Conservation (phyloP, 2,329 filamentous ascomycete genomes). For the Graphium sp. region DNA sequence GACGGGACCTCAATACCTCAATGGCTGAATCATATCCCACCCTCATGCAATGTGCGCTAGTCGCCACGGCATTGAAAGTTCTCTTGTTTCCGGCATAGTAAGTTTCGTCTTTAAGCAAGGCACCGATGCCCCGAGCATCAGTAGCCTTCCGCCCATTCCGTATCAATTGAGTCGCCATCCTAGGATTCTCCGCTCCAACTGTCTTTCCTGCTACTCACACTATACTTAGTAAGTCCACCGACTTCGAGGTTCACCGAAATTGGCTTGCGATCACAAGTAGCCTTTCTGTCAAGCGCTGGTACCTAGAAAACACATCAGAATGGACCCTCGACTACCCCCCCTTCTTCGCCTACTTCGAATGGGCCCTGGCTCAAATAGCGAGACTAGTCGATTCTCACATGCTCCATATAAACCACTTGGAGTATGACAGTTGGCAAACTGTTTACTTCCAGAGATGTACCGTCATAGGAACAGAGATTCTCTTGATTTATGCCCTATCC, state of each 20-base stretch:
- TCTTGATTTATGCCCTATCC: slow-evolving; percentile 70
- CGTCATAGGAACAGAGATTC: slow-evolving; percentile 70
- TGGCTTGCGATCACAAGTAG: slow-evolving; percentile 95
- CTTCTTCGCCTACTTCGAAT: slow-evolving; percentile 97
- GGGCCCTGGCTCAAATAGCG: slow-evolving; percentile 70
- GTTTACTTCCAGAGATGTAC: slow-evolving; percentile 85
- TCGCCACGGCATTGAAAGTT: slow-evolving; percentile 78
- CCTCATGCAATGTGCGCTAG: slow-evolving; percentile 72
- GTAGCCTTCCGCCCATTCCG: too few relatives aligned
- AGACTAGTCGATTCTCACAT: slow-evolving; percentile 64
- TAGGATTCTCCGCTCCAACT: too few relatives aligned
- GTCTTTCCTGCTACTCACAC: slow-evolving; percentile 6
- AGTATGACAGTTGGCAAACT: slow-evolving; percentile 85
- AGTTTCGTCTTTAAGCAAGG: slow-evolving; percentile 20
- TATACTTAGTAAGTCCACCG: slow-evolving; percentile 71
- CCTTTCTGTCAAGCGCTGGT: slow-evolving; percentile 78
- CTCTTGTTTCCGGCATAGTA: slow-evolving; percentile 91
- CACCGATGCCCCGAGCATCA: too few relatives aligned
- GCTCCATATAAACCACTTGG: slow-evolving; percentile 64
- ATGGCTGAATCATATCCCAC: slow-evolving; percentile 79
- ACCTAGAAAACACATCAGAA: slow-evolving; percentile 94
- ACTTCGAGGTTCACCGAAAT: slow-evolving; percentile 97
- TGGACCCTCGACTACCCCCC: slow-evolving; percentile 99
- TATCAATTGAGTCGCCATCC: too few relatives aligned
- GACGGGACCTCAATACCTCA: too few relatives aligned